Evolutionary conservation across 805 yeast genomes (phyloP), one percentile per base, ranked within the genome.

Genomic region (Pichia exigua): DNA sequence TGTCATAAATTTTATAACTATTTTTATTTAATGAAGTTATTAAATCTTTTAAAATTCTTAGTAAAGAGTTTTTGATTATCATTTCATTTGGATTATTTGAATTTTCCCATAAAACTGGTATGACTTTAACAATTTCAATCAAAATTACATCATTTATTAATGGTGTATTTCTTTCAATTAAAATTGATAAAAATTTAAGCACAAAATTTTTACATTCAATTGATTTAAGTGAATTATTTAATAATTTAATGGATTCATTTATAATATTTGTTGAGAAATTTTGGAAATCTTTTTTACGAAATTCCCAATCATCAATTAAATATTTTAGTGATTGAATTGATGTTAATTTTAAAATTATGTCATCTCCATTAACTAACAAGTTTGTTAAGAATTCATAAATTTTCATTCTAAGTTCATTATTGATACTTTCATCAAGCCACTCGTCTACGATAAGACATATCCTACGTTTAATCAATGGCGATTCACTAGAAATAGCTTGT

Each of bases 241-340:
- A 62, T n/a, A 74, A 64, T 2, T 67, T 59, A 12, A 86, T 74
- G 42, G 77, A 76, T 1, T 72, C 73, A 28, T 77, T 74, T 35
- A 35, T 35, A n/a, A 35, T n/a, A 35, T 17, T 35, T n/a, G 39
- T 35, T 49, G 86, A 70, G 61, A 69, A 90, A 1, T 92, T 88
- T 55, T 77, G 68, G 60, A 94, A 88, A 30, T 73, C 81, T 17
- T 69, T 71, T 54, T 87, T 83, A 40, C 81, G 74, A 65, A 92
- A 91, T 54, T 87, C 91, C 87, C 95, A 88, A 60, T 90, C 97
- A 54, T 88, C 91, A 32, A 92, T 73, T 46, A 87, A 73, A 28
- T 79, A 74, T 53, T 82, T 76, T 21, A 91, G 68, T 0, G 92
- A 80, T 59, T 83, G 85, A 17, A 85, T 73, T 0, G 94, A 83